Evolutionary conservation across 371 early-diverging fungal species (phyloP), one percentile per base, ranked within the genome.

Genomic region (Gilbertella persicaria): DNA sequence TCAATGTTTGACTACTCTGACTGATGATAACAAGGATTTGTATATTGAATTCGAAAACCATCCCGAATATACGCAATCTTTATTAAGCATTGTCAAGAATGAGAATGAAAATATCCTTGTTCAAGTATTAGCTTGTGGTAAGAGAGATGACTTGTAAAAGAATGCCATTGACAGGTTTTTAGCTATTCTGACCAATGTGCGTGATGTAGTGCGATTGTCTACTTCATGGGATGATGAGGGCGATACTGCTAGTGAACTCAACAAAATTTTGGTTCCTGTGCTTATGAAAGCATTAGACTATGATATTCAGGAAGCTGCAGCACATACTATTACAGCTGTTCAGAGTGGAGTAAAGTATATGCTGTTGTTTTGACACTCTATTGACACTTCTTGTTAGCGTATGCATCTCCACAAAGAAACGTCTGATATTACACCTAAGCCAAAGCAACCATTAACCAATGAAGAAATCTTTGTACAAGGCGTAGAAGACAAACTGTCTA

Each of bases 1-100:
- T 9, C 94, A 93, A 73, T 88, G 88, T 41, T 80, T 95, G 38
- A 87, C 87, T 60, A 90, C 91, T 0, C 62, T 95, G 38, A 88
- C 92, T 0, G 94, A 94, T 29, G 86, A 88, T n/a, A 92, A 93
- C 63, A 66, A 70, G 9, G 81, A 83, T 12, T 69, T 84, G 42
- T 72, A 79, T 30, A 75, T 77, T 25, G 76, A 82, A 24, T 83
- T 89, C 62, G 71, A 81, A 35, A 73, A 75, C 25, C 82, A 86
- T 50, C 74, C 82, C 7, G 79, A 81, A 41, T 84, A 83, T 29
- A 62, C 75, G 13, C 68, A 71, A 25, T 69, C 70, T 29, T 67
- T 90, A 25, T 71, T 71, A 50, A 71, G 54, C 25, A 75, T 82
- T n/a, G 47, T 84, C 13, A 62, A 68, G 33, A 66, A 71, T 46